phyloP scores from a whole-genome alignment of 805 yeast species.

The Wickerhamiella vanderwaltii region DNA sequence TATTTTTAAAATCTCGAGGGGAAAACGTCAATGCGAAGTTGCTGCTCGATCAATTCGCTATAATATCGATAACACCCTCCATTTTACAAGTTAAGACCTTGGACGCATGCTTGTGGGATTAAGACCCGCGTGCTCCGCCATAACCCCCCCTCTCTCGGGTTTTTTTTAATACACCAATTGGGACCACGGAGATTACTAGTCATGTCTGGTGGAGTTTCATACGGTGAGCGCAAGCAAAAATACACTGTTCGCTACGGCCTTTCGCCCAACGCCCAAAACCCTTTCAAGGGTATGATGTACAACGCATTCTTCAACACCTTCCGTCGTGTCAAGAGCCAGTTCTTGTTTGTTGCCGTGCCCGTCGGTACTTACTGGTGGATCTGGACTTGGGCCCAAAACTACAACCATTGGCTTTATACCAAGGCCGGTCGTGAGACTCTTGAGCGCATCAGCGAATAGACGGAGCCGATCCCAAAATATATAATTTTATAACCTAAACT shows the following conservation, averaged over 20 bases:
- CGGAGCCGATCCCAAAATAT: neutral
- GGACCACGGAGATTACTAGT: too few species aligned
- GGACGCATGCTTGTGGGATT: too few species aligned
- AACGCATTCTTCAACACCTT: slow-evolving; percentile 81
- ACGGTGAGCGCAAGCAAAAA: slow-evolving; percentile 19
- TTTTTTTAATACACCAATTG: too few species aligned
- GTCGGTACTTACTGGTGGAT: slow-evolving; percentile 69
- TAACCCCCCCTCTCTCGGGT: too few species aligned
- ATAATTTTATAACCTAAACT: too few species aligned
- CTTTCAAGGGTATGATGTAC: slow-evolving; percentile 76
- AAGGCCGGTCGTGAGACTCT: slow-evolving; percentile 96
- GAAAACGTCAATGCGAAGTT: too few species aligned
- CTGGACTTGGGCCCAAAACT: slow-evolving; percentile 79
- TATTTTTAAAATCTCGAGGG: too few species aligned
- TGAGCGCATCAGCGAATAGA: slow-evolving; percentile 33
- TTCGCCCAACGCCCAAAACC: slow-evolving; percentile 87
- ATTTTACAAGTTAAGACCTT: too few species aligned
- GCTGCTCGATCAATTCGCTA: too few species aligned
- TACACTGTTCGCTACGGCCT: slow-evolving; percentile 65
- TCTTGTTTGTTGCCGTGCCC: slow-evolving; percentile 66
- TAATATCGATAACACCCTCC: too few species aligned
- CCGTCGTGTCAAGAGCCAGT: slow-evolving; percentile 87
- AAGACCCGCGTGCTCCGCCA: too few species aligned
- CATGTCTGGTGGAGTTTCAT: slow-evolving; percentile 33
- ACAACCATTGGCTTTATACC: slow-evolving; percentile 86